phyloP scores from a whole-genome alignment of 2,329 filamentous ascomycete species.

The Trichoderma simmonsii region DNA sequence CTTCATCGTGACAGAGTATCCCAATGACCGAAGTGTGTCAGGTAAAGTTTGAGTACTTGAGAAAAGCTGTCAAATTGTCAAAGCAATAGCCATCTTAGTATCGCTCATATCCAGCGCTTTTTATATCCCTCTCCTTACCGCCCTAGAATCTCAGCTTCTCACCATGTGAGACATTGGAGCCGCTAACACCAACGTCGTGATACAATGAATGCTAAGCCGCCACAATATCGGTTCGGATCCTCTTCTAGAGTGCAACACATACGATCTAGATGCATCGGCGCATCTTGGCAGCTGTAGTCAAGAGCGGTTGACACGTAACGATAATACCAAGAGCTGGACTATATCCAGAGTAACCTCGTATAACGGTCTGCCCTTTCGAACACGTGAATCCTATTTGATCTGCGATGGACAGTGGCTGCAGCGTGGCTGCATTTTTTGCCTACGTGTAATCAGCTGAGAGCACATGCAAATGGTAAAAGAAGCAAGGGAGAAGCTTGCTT shows the following conservation, averaged over 20 bases:
- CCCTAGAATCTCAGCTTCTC: background rate
- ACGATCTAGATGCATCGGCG: background rate
- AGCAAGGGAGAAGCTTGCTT: background rate
- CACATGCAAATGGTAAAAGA: background rate
- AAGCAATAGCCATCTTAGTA: background rate
- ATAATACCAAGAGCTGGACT: background rate
- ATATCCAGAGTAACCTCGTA: background rate
- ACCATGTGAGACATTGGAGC: background rate
- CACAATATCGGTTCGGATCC: background rate
- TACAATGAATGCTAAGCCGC: background rate
- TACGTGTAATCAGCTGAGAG: background rate
- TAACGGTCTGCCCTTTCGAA: background rate
- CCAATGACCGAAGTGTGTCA: background rate
- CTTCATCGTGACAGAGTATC: constrained; percentile 1
- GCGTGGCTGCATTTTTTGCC: background rate
- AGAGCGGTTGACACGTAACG: background rate
- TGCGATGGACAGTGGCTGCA: background rate
- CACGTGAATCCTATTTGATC: background rate
- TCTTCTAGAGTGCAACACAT: background rate
- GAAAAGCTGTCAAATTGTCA: background rate
- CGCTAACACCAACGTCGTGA: background rate
- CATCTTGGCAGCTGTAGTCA: background rate
- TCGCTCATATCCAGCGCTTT: background rate
- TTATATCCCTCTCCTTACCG: background rate
- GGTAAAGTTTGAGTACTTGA: background rate